Evolutionary conservation across 805 yeast genomes (phyloP).

Genomic region (Dipodascopsis uninucleata): DNA sequence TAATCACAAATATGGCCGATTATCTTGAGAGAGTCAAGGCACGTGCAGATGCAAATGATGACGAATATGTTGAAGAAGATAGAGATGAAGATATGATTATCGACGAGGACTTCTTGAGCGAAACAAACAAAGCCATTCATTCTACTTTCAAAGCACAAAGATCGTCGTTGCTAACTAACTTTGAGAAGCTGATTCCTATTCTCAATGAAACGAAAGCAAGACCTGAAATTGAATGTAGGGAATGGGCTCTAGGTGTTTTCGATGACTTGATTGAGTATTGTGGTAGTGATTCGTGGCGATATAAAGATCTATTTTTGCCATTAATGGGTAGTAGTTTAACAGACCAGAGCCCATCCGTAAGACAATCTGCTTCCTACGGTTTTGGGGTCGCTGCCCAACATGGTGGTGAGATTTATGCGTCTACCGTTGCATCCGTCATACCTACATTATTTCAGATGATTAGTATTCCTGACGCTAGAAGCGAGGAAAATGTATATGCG

Average conservation of each 20-base stretch:
- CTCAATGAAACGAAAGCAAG: constrained; percentile 60
- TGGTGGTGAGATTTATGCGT: constrained; percentile 63
- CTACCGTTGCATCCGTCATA: constrained; percentile 64
- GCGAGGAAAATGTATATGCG: constrained; percentile 79
- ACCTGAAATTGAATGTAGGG: constrained; percentile 61
- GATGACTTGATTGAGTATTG: constrained; percentile 78
- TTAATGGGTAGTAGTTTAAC: constrained; percentile 62
- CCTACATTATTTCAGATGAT: constrained; percentile 71
- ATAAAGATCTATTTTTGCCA: constrained; percentile 60
- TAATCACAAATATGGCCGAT: constrained; percentile 60
- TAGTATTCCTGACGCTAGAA: constrained; percentile 72
- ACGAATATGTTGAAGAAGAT: constrained; percentile 80
- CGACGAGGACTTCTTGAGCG: constrained; percentile 87
- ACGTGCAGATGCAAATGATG: constrained; percentile 45
- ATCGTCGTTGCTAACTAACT: constrained; percentile 57
- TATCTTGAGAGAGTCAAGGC: constrained; percentile 65
- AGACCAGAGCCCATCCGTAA: constrained; percentile 49
- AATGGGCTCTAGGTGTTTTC: constrained; percentile 75
- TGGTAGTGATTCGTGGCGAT: constrained; percentile 63
- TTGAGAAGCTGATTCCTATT: constrained; percentile 61
- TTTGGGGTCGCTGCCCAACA: constrained; percentile 83
- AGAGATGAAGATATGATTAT: constrained; percentile 78
- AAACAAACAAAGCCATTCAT: constrained; percentile 70
- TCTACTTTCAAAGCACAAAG: constrained; percentile 64
- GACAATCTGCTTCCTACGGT: constrained; percentile 83